These are phyloP conservation scores for Phytopythium mirpurense DNA, from an alignment of 352 stramenopile genomes.

Conservation along the genomic window DNA sequence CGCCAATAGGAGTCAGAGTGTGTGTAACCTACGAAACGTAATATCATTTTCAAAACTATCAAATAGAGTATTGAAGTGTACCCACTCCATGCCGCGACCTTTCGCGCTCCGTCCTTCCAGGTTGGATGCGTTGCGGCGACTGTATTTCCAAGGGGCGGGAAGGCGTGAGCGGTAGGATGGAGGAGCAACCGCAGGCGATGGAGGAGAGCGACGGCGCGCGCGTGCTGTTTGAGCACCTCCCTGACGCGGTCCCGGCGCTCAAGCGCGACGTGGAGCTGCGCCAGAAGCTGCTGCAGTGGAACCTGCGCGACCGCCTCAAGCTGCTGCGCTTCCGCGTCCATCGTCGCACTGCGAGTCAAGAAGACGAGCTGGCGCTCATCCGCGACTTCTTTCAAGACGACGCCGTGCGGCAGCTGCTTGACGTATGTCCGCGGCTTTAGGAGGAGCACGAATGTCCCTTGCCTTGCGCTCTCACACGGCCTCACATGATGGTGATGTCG, in stretches of 20 bases:
- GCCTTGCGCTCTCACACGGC: not conserved
- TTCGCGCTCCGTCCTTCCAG: not conserved
- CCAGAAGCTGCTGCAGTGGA: slow-evolving; percentile 79
- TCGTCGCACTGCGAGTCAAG: slow-evolving; percentile 27
- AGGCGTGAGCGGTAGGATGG: not conserved
- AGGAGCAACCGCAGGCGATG: not conserved
- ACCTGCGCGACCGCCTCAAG: slow-evolving; percentile 49
- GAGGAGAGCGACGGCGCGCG: not conserved
- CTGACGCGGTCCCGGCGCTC: slow-evolving; percentile 38
- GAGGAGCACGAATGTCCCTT: not conserved
- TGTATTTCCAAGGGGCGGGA: not conserved
- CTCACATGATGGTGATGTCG: not conserved
- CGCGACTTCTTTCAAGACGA: slow-evolving; percentile 50
- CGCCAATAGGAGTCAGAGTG: too few species aligned
- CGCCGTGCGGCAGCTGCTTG: slow-evolving; percentile 22
- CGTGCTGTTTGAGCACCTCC: slow-evolving; percentile 40
- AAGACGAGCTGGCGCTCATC: slow-evolving; percentile 36
- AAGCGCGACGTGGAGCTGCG: slow-evolving; percentile 37
- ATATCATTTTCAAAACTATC: too few species aligned
- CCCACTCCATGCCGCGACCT: not conserved
- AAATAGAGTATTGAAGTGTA: not conserved
- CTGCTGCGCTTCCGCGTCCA: slow-evolving; percentile 60
- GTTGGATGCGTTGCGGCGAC: not conserved
- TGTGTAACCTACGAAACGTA: too few species aligned
- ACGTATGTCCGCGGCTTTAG: slow-evolving; percentile 23